Evolutionary conservation across 2,329 filamentous ascomycete species (phyloP).

Genomic region (Colletotrichum magnum): DNA sequence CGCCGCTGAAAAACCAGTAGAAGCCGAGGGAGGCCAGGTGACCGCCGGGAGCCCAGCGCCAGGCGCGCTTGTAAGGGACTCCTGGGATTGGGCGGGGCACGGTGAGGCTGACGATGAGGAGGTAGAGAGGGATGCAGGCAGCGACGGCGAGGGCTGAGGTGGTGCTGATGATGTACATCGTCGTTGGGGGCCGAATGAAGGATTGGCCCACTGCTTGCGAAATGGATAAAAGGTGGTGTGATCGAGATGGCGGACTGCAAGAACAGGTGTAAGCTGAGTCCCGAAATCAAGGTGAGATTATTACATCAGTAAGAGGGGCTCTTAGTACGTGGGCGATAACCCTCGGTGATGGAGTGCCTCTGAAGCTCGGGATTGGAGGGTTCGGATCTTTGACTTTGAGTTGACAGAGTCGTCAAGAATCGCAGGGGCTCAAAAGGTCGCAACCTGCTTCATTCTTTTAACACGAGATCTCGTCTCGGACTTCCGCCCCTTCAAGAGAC

Average conservation of each 20-base stretch:
- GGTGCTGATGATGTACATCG: not conserved
- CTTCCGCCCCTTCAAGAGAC: not conserved
- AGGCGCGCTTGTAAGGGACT: not conserved
- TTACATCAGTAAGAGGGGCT: not conserved
- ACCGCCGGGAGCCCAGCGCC: not conserved
- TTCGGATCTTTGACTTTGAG: no score
- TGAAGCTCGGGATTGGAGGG: no score
- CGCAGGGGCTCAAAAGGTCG: no score
- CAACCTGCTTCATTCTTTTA: no score
- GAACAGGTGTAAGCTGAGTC: not conserved
- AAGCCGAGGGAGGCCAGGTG: not conserved
- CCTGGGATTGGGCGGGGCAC: not conserved
- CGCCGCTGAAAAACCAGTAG: constrained; percentile 1
- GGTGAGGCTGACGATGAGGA: not conserved
- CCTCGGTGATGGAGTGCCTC: no score
- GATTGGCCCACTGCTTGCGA: not conserved
- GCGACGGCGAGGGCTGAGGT: not conserved
- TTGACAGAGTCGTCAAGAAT: no score
- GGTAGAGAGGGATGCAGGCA: not conserved
- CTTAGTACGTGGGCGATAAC: no score
- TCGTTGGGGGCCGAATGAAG: not conserved
- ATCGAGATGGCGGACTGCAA: not conserved
- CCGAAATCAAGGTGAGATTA: not conserved
- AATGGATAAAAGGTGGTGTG: not conserved
- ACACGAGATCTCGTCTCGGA: not conserved